These are phyloP conservation scores for Letharia columbiana DNA, from an alignment of 495 filamentous ascomycete genomes.

Conservation along the genomic window DNA sequence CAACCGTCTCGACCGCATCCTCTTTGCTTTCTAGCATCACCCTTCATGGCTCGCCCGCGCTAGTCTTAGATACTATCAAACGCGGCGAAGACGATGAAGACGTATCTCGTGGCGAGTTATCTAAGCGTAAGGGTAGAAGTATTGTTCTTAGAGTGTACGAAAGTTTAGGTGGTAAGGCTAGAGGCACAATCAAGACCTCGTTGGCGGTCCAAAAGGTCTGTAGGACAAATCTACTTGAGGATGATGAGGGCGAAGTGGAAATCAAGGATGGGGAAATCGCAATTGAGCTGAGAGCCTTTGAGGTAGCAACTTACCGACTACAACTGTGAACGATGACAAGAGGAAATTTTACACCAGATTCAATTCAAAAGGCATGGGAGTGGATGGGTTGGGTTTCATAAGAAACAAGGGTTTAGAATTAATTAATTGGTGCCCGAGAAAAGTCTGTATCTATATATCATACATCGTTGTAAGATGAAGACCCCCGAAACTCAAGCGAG, in stretches of 20 bases:
- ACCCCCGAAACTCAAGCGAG: not conserved
- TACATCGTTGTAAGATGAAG: not conserved
- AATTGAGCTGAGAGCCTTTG: conserved; percentile 72
- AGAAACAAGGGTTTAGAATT: not conserved
- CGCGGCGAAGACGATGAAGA: conserved; percentile 94
- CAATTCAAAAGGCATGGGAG: not conserved
- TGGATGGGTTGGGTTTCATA: not conserved
- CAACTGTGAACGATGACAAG: conserved; percentile 43
- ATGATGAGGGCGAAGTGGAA: conserved; percentile 47
- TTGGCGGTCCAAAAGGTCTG: conserved; percentile 65
- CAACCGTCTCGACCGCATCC: conserved; percentile 30
- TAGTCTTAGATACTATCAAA: conserved; percentile 79
- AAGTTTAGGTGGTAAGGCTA: conserved; percentile 73
- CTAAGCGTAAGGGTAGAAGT: conserved; percentile 60
- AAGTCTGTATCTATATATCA: not conserved
- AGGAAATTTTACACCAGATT: not conserved
- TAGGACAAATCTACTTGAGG: conserved; percentile 66
- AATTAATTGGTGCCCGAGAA: not conserved
- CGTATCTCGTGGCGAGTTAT: conserved; percentile 62
- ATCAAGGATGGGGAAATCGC: conserved; percentile 37
- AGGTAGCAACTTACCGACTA: conserved; percentile 79
- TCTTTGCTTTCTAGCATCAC: conserved; percentile 44
- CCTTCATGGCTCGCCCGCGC: conserved; percentile 46
- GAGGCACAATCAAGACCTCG: conserved; percentile 54
- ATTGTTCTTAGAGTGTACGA: conserved; percentile 83